Conservation (phyloP, 371 early-diverging fungal genomes). For the Thermomucor indicae-seudaticae region DNA sequence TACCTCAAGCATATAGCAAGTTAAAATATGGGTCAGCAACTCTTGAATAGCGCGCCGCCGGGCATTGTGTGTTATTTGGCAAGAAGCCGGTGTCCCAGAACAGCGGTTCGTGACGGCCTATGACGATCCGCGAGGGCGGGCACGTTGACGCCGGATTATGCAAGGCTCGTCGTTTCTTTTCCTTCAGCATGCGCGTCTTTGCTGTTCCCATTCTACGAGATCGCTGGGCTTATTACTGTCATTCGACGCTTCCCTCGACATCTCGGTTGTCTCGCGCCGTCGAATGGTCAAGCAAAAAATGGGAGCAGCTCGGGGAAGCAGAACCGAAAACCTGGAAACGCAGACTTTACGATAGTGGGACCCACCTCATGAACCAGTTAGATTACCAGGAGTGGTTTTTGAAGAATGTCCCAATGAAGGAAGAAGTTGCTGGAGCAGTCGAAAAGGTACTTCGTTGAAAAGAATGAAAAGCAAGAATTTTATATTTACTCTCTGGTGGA, state of each 20-base stretch:
- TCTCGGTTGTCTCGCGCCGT: conserved; percentile 52
- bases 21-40: no score
- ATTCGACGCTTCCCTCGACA: conserved; percentile 28
- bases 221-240: conserved; percentile 53
- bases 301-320: conserved; percentile 54
- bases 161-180: background rate
- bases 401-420: conserved; percentile 64
- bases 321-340: conserved; percentile 53
- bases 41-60: no score
- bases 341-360: conserved; percentile 59
- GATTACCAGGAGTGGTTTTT: conserved; percentile 79
- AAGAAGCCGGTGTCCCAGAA: no score
- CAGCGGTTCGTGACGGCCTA: no score
- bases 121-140: no score
- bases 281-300: conserved; percentile 56
- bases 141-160: no score
- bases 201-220: conserved; percentile 44
- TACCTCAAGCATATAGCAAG: no score
- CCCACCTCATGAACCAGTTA: conserved; percentile 64
- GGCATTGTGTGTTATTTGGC: no score
- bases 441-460: conserved; percentile 32
- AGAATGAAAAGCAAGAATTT: background rate
- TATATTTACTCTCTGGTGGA: conserved; percentile 10
- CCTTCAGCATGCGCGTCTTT: conserved; percentile 29
- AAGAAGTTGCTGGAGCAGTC: conserved; percentile 32